These are phyloP conservation scores for Lasiodiplodia citricola DNA, from an alignment of 2,329 filamentous ascomycete genomes.

Conservation along the genomic window DNA sequence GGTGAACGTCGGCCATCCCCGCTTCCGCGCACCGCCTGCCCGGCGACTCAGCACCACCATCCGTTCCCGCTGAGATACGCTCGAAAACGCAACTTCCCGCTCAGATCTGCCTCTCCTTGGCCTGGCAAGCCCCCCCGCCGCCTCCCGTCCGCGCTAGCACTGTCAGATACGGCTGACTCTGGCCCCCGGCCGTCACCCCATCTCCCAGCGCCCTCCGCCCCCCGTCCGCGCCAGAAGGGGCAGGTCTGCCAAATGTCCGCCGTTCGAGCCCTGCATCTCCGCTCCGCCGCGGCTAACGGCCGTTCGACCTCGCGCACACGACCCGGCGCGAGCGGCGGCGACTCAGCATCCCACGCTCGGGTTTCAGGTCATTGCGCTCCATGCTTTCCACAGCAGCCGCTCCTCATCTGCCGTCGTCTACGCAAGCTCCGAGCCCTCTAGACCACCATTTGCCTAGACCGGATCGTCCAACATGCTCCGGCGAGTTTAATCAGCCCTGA, in stretches of 20 bases:
- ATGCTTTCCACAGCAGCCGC: neutral
- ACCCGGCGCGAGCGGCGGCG: neutral
- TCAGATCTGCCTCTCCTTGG: slow-evolving; percentile 1
- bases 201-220: neutral
- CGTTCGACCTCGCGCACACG: neutral
- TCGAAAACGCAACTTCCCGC: neutral
- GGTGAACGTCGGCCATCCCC: neutral
- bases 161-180: neutral
- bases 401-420: neutral
- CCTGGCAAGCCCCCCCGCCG: neutral
- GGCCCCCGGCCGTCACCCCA: neutral
- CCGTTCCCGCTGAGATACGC: neutral
- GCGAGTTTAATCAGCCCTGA: neutral
- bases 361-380: neutral
- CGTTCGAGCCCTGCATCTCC: neutral
- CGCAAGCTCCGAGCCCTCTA: neutral
- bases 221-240: neutral
- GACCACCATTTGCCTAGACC: neutral
- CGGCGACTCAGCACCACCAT: slow-evolving; percentile 5
- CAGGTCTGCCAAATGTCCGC: neutral
- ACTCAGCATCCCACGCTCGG: neutral
- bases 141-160: neutral
- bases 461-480: neutral
- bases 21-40: neutral
- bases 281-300: neutral